phyloP scores from a whole-genome alignment of 306 rosid species.

The Gillenia trifoliata region DNA sequence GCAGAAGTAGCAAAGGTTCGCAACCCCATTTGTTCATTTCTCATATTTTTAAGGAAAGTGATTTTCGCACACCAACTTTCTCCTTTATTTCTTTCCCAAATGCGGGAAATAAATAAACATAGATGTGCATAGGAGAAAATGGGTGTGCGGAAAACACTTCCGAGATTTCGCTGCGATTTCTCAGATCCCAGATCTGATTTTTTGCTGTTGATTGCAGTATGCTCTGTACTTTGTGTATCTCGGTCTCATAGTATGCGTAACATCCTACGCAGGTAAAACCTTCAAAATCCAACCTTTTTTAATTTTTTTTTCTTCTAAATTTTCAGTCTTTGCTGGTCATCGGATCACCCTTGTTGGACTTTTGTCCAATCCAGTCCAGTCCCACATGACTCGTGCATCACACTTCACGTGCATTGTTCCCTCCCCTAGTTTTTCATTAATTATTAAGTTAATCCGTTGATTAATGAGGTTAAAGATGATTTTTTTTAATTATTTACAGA shows the following conservation, averaged over 20 bases:
- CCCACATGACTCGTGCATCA: background rate
- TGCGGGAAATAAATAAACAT: too few species aligned
- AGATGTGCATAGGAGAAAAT: slow-evolving; percentile 6
- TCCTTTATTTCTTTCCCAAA: too few species aligned
- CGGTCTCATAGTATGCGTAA: slow-evolving; percentile 80
- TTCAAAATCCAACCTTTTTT: background rate
- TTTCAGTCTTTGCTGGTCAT: background rate
- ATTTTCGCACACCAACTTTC: too few species aligned
- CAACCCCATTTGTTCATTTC: background rate
- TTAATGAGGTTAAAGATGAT: background rate
- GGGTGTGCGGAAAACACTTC: too few species aligned
- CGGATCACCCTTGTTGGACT: background rate
- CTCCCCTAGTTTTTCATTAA: background rate
- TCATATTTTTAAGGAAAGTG: background rate
- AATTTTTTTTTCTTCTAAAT: too few species aligned
- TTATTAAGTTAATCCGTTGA: background rate
- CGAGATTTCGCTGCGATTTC: background rate
- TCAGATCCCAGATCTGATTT: slow-evolving; percentile 53
- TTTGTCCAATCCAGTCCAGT: background rate
- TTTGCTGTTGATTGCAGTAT: slow-evolving; percentile 49
- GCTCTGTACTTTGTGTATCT: slow-evolving; percentile 90
- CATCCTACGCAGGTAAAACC: slow-evolving; percentile 84
- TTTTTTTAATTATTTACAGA: slow-evolving; percentile 36
- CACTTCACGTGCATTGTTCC: background rate
- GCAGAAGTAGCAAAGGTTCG: slow-evolving; percentile 82